Evolutionary conservation across 2,329 filamentous ascomycete genomes (phyloP).

Genomic region (Diaporthe sp.): DNA sequence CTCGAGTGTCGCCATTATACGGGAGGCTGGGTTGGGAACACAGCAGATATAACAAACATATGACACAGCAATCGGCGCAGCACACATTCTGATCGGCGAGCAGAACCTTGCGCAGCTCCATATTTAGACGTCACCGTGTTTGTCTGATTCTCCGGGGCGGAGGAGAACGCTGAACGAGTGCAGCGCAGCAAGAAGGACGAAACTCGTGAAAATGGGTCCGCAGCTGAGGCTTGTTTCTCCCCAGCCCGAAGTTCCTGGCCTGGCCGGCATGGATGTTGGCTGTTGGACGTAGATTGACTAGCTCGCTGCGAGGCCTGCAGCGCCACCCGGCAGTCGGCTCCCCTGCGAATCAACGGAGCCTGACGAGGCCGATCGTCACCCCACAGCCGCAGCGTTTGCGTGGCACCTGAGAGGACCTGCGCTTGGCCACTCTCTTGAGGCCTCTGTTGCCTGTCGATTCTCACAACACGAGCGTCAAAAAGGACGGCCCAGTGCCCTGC

Average conservation of each 20-base stretch:
- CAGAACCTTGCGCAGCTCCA: conserved; percentile 32
- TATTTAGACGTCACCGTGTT: conserved; percentile 30
- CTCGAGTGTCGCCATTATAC: conserved; percentile 12
- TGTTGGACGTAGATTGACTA: conserved; percentile 21
- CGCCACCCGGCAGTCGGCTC: conserved; percentile 24
- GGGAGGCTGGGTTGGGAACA: conserved; percentile 19
- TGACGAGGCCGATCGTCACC: conserved; percentile 19
- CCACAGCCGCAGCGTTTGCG: conserved; percentile 26
- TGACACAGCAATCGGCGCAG: conserved; percentile 21
- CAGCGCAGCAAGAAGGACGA: conserved; percentile 7
- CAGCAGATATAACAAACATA: conserved; percentile 16
- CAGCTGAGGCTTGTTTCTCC: conserved; percentile 26
- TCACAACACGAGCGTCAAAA: not conserved
- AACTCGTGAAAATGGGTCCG: conserved; percentile 27
- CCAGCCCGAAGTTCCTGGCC: conserved; percentile 5
- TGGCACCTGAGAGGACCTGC: conserved; percentile 27
- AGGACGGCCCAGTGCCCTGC: not conserved
- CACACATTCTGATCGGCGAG: conserved; percentile 32
- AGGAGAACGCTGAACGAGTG: not conserved
- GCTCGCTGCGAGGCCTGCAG: conserved; percentile 23
- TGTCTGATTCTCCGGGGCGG: conserved; percentile 19
- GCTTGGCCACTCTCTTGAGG: conserved; percentile 1
- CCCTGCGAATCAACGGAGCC: conserved; percentile 12
- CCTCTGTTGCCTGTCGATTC: conserved; percentile 1
- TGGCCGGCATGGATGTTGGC: not conserved